These are phyloP conservation scores for Aspergillus bridgeri DNA, from an alignment of 495 filamentous ascomycete species.

Conservation along the genomic window DNA sequence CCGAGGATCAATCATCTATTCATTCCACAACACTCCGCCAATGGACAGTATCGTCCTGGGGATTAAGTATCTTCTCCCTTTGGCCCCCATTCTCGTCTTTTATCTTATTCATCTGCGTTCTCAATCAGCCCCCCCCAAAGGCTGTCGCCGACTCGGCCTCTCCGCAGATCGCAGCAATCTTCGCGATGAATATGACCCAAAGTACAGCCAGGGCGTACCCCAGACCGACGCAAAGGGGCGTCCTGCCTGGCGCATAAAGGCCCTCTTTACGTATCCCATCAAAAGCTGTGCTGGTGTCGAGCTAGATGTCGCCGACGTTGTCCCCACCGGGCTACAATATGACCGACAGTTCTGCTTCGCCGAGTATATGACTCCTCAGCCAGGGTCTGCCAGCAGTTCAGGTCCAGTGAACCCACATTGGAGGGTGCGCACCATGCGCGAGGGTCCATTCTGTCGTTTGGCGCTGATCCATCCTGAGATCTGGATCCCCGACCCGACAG, in stretches of 20 bases:
- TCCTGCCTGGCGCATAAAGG: slow-evolving; percentile 61
- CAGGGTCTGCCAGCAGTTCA: slow-evolving; percentile 30
- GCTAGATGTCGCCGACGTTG: slow-evolving; percentile 59
- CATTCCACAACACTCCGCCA: not conserved
- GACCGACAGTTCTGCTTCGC: slow-evolving; percentile 86
- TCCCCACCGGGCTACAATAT: slow-evolving; percentile 70
- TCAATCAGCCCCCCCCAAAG: slow-evolving; percentile 15
- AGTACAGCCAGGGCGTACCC: slow-evolving; percentile 29
- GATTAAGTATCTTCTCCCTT: not conserved
- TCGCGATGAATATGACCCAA: slow-evolving; percentile 35
- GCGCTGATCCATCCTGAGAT: slow-evolving; percentile 73
- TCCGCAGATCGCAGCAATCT: slow-evolving; percentile 30
- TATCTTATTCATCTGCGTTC: slow-evolving; percentile 4
- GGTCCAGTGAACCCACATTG: slow-evolving; percentile 50
- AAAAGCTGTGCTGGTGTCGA: slow-evolving; percentile 86
- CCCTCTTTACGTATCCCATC: slow-evolving; percentile 81
- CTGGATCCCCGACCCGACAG: slow-evolving; percentile 69
- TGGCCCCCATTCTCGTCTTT: not conserved
- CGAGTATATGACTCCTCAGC: slow-evolving; percentile 49
- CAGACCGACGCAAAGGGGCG: slow-evolving; percentile 14
- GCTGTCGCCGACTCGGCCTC: slow-evolving; percentile 37
- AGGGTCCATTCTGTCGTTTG: slow-evolving; percentile 67
- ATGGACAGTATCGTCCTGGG: not conserved
- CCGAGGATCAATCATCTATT: too few species aligned
- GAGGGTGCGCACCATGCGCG: slow-evolving; percentile 69